These are phyloP conservation scores for Paramecium biaurelia DNA, from an alignment of 73 alveolate genomes.

Conservation along the genomic window DNA sequence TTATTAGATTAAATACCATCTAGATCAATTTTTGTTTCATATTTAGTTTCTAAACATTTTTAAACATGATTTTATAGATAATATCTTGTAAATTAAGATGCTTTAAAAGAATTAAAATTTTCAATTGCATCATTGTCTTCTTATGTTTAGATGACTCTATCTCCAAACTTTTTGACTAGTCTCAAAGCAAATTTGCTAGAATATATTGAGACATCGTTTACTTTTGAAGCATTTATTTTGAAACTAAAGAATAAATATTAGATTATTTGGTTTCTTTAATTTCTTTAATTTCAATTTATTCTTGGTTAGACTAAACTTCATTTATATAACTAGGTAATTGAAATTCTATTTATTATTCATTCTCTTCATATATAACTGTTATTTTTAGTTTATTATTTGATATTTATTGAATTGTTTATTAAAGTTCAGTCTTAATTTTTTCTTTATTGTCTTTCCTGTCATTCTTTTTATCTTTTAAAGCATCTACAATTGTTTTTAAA, in stretches of 20 bases:
- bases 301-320: neutral
- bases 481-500: neutral
- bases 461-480: neutral
- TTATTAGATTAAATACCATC: neutral
- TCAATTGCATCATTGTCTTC: constrained; percentile 16
- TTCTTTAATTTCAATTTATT: neutral
- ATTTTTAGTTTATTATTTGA: neutral
- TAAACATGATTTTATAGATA: neutral
- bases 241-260: neutral
- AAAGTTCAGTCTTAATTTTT: neutral
- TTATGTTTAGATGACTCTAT: neutral
- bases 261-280: neutral
- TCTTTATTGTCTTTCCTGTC: neutral
- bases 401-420: neutral
- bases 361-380: neutral
- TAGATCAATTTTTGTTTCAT: neutral
- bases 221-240: neutral
- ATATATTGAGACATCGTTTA: neutral
- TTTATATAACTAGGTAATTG: neutral
- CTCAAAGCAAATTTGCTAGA: constrained; percentile 21
- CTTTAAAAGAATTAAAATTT: neutral
- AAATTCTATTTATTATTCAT: neutral
- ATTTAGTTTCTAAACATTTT: neutral
- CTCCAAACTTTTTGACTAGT: neutral
- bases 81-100: constrained; percentile 5